phyloP scores from a whole-genome alignment of 257 asterid species.

The Perilla frutescens region DNA sequence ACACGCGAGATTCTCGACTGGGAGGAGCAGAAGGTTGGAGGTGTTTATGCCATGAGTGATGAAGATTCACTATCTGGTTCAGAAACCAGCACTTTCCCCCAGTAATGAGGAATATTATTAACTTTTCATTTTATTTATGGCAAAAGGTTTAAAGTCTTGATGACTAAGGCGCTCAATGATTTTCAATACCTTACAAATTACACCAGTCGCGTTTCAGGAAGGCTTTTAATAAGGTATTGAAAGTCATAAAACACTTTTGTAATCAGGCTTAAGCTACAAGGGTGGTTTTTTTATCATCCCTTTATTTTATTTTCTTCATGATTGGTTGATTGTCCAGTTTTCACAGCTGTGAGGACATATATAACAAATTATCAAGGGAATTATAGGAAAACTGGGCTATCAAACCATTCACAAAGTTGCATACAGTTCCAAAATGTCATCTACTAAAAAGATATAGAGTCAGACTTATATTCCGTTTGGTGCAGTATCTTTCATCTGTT shows the following conservation, averaged over 20 bases:
- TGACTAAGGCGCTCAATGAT: neutral
- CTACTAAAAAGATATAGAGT: neutral
- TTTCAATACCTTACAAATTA: neutral
- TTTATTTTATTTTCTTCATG: too few relatives aligned
- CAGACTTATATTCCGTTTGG: neutral
- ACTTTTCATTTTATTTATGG: neutral
- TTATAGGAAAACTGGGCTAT: neutral
- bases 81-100: slow-evolving; percentile 39
- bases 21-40: slow-evolving; percentile 55
- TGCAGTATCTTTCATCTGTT: neutral
- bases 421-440: neutral
- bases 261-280: neutral
- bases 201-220: neutral
- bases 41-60: slow-evolving; percentile 30
- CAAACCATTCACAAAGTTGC: neutral
- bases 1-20: slow-evolving; percentile 63
- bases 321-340: too few relatives aligned
- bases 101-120: neutral
- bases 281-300: neutral
- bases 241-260: neutral
- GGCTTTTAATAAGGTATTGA: neutral
- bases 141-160: neutral
- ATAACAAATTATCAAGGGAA: neutral
- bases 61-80: slow-evolving; percentile 48
- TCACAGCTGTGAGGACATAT: neutral